These are phyloP conservation scores for Albugo laibachii DNA, from an alignment of 352 stramenopile species.

Conservation along the genomic window DNA sequence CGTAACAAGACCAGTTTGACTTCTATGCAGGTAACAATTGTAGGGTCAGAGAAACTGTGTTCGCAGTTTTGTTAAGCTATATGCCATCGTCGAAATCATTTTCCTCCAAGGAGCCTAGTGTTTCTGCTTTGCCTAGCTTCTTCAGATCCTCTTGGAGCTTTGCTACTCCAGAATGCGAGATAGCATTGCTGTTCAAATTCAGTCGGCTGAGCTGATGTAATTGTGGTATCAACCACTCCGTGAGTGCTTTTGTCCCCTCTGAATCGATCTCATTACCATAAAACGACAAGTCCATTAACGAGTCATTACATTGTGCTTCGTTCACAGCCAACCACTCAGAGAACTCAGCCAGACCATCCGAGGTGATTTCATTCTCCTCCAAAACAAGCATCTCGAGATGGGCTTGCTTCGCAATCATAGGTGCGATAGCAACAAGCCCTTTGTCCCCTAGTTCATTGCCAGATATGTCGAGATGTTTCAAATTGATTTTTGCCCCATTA, in stretches of 20 bases:
- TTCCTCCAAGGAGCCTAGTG: conserved; percentile 60
- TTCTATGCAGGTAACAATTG: too few relatives aligned
- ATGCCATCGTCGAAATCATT: conserved; percentile 62
- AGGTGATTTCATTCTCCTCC: conserved; percentile 72
- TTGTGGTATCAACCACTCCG: conserved; percentile 18
- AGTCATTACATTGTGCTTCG: conserved; percentile 11
- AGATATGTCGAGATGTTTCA: conserved; percentile 75
- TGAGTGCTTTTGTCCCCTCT: conserved; percentile 38
- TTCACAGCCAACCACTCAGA: conserved; percentile 15
- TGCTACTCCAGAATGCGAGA: conserved; percentile 37
- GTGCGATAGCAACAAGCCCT: conserved; percentile 33
- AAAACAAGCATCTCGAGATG: conserved; percentile 36
- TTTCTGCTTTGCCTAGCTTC: conserved; percentile 19
- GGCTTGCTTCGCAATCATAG: conserved; percentile 29
- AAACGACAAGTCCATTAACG: conserved; percentile 33
- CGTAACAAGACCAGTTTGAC: neutral
- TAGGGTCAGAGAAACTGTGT: too few relatives aligned
- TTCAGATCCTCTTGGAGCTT: conserved; percentile 22
- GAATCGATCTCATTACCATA: conserved; percentile 58
- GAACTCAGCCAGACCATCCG: conserved; percentile 14
- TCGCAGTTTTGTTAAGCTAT: too few relatives aligned
- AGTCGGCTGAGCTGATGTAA: conserved; percentile 21
- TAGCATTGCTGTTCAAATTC: conserved; percentile 55
- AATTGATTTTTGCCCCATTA: conserved; percentile 25
- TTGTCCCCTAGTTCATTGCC: conserved; percentile 75